Evolutionary conservation across 2,329 filamentous ascomycete genomes (phyloP), one percentile per base, ranked within the genome.

Genomic region (Fusarium neocosmosporiellum): DNA sequence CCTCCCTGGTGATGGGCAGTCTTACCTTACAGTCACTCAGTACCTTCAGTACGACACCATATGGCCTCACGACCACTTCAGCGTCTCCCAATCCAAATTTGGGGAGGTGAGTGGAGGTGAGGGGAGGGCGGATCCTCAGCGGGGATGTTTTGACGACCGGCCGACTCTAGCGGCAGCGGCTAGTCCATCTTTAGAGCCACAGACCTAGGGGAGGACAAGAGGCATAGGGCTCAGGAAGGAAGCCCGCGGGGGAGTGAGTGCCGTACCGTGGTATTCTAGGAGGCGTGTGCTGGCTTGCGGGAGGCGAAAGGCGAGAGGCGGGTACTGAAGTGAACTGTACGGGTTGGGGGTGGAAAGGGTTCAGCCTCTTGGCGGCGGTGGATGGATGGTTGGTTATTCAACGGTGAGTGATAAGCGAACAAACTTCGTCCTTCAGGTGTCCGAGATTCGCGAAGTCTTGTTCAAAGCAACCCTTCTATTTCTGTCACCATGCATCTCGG

Each of bases 131-230:
- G 68, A 58, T 66, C 43, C 43, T 66, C 61, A 63, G 63, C 67
- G 59, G 72, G 65, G 63, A 53, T 54, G 39, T 60, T 66, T 62
- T 48, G 61, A 63, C 46, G 48, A 58, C 67, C 59, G 46, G 53
- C 43, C 70, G 54, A 70, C 39, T 27, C 65, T 76, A 72, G 74
- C 70, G 72, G 67, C 72, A 63, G 58, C 58, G 31, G 58, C 72
- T 76, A 74, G 61, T 43, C 66, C 62, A 61, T 57, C 59, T 69
- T 50, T 71, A 66, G 71, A 63, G 69, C 73, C 59, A 75, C 73
- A 48, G 63, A 62, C 70, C 65, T 24, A 48, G 59, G 43, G 58
- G 37, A 55, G 41, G 59, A 43, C 46, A 62, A 43, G 46, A 63
- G 59, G 43, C 43, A 46, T 65, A 62, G 54, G 68, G 62, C 65